Base-by-base conservation (phyloP, 75 land plant genomes). In the Cryptomeria japonica region DNA sequence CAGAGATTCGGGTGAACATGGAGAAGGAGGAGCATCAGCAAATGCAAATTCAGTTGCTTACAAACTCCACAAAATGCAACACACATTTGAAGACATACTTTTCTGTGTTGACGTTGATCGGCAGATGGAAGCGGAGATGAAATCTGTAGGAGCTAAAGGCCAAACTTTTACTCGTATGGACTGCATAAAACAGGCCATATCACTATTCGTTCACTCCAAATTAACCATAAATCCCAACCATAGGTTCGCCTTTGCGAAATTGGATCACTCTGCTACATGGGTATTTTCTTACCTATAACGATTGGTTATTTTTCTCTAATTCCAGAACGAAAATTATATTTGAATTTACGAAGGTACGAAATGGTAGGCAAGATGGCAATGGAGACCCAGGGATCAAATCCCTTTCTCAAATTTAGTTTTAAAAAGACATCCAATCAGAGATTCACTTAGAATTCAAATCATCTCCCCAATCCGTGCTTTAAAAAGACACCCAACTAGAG, bases 101-200 rank as follows among this genome's bases (percentile, higher is more conserved):
- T 92, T 98, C 90, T 95, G 97, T 86, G 87, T 98, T 79, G 99
- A 98, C 42, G 95, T 89, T 1, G 99, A 93, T 84, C 46, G 84
- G 39, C 96, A 98, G 79, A 89, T 93, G 47, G 61, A 87, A 49
- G 90, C 87, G 80, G 99, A 98, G 86, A 95, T 97, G 95, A 95
- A 95, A 91, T 39, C 41, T 2, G 47, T 90, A 25, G 95, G 93
- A 18, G 51, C 91, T 70, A 90, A 91, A 25, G 96, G 95, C 4
- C 92, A 91, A 38, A 91, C 92, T 19, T 18, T 94, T 91, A 91
- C 95, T 32, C 90, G 99, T 61, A 41, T 98, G 87, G 99, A 98
- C 34, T 87, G 95, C 18, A 92, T 98, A 72, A 95, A 94, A 90
- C 99, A 98, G 83, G 97, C 99, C 34, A 86, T 97, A 76, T 87